A percentile compares a stretch with the other conserved stretches of the same genome.
Conservation (phyloP, 495 filamentous ascomycete genomes). For the Xylona heveae region DNA sequence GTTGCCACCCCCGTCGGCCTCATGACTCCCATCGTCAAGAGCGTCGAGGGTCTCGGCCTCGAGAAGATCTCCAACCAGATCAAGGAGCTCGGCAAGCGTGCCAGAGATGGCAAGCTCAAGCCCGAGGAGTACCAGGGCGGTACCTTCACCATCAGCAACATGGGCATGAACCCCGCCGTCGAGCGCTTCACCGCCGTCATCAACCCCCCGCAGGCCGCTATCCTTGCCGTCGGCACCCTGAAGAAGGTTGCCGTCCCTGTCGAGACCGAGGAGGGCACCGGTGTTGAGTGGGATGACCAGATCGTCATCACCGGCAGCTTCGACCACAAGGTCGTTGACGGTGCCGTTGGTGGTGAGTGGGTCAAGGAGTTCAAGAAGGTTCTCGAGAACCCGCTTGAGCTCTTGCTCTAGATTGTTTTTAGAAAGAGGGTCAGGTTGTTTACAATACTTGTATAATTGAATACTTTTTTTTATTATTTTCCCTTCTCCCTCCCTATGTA, state of each 20-base stretch:
- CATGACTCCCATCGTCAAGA: constrained; percentile 92
- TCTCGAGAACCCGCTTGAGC: constrained; percentile 86
- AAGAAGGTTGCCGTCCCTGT: constrained; percentile 85
- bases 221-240: constrained; percentile 83
- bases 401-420: constrained; percentile 57
- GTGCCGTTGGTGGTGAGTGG: constrained; percentile 93
- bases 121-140: constrained; percentile 98
- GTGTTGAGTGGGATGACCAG: constrained; percentile 89
- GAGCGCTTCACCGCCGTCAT: constrained; percentile 98
- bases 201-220: constrained; percentile 94
- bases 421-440: no score
- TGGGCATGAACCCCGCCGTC: constrained; percentile 97
- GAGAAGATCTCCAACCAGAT: constrained; percentile 68
- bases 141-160: constrained; percentile 98
- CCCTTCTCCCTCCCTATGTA: no score
- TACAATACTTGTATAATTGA: no score
- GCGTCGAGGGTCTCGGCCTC: constrained; percentile 64
- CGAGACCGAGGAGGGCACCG: constrained; percentile 63
- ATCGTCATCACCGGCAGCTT: constrained; percentile 87
- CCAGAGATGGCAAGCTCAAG: constrained; percentile 93
- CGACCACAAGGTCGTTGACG: constrained; percentile 89
- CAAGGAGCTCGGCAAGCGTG: constrained; percentile 92
- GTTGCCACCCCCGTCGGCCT: constrained; percentile 86
- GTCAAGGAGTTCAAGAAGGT: constrained; percentile 94
- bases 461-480: no score